Conservation (phyloP, 371 early-diverging fungal species). For the Mycotypha africana region DNA sequence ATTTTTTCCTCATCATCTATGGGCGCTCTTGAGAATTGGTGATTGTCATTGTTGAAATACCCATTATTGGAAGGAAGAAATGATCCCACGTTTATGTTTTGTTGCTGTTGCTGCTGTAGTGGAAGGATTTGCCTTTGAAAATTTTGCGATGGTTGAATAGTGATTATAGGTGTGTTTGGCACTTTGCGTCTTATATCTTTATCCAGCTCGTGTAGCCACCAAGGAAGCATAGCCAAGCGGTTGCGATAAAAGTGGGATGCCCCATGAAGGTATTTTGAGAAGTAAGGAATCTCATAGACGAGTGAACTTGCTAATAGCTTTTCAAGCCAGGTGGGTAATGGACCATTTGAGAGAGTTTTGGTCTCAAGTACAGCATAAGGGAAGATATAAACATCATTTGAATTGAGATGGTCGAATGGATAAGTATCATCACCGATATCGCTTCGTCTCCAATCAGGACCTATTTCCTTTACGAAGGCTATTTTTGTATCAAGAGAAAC, state of each 20-base stretch:
- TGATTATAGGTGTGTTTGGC: neutral
- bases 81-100: neutral
- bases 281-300: conserved; percentile 94
- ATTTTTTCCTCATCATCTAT: too few relatives aligned
- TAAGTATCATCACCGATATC: neutral
- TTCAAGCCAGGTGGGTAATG: conserved; percentile 82
- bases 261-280: conserved; percentile 96
- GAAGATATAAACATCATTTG: conserved; percentile 62
- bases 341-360: conserved; percentile 74
- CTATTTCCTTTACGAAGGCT: conserved; percentile 8
- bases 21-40: too few relatives aligned
- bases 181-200: conserved; percentile 72
- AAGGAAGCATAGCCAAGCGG: conserved; percentile 84
- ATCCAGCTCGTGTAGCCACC: conserved; percentile 89
- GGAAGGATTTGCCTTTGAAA: neutral
- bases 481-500: conserved; percentile 13
- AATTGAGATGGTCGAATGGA: neutral
- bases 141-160: neutral
- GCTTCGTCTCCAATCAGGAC: neutral
- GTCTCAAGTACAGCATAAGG: conserved; percentile 96
- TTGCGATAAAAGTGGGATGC: conserved; percentile 74
- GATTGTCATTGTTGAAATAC: too few relatives aligned
- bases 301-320: conserved; percentile 77
- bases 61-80: neutral
- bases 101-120: neutral